Evolutionary conservation across 2,329 filamentous ascomycete genomes (phyloP).

Genomic region (Diaporthe helianthi): DNA sequence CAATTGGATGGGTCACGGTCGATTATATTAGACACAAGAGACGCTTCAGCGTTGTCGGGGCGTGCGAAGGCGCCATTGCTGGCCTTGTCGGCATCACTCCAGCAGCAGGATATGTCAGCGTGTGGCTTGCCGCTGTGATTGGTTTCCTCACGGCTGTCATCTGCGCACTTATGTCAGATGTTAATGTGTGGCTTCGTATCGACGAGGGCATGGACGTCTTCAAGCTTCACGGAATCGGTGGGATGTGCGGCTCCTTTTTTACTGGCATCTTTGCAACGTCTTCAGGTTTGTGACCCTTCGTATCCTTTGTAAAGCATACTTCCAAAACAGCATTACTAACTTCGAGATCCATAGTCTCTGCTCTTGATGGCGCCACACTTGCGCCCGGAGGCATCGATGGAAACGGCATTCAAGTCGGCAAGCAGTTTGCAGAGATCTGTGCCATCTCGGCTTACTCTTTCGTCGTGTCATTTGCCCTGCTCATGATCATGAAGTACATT

Average conservation of each 20-base stretch:
- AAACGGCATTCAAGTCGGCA: constrained; percentile 62
- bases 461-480: constrained; percentile 56
- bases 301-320: background rate
- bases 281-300: constrained; percentile 35
- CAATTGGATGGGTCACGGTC: constrained; percentile 59
- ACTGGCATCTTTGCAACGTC: constrained; percentile 63
- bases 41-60: constrained; percentile 59
- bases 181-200: constrained; percentile 59
- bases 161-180: constrained; percentile 54
- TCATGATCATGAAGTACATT: constrained; percentile 64
- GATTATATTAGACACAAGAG: constrained; percentile 56
- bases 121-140: constrained; percentile 58
- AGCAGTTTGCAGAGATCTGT: constrained; percentile 63
- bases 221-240: constrained; percentile 66
- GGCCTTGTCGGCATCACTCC: constrained; percentile 66
- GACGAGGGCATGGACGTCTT: constrained; percentile 68
- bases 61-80: constrained; percentile 61
- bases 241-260: constrained; percentile 61
- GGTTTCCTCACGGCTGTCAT: constrained; percentile 57
- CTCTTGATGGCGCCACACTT: constrained; percentile 57
- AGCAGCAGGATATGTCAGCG: constrained; percentile 61
- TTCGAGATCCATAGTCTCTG: constrained; percentile 48
- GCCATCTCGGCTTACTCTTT: constrained; percentile 64
- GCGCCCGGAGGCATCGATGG: constrained; percentile 55
- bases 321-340: background rate